phyloP scores from a whole-genome alignment of 768 basidiomycete genomes.

The Tulasnella sp. region DNA sequence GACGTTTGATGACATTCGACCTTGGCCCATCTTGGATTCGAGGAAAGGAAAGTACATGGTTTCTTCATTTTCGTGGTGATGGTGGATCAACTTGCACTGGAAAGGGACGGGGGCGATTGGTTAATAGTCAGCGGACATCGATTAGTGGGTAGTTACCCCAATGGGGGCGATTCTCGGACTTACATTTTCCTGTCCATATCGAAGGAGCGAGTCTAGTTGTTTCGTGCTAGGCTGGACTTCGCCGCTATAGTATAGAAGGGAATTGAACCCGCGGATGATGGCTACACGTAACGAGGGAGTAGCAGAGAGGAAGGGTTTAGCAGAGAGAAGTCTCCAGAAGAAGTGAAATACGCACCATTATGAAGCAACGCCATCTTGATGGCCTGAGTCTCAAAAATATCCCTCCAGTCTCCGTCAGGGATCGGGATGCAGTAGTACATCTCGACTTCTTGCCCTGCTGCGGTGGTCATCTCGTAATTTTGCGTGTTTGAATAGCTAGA shows the following conservation, averaged over 20 bases:
- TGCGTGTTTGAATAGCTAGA: neutral
- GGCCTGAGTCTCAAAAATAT: slow-evolving; percentile 8
- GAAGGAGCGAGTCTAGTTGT: slow-evolving; percentile 4
- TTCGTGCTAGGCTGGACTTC: slow-evolving; percentile 8
- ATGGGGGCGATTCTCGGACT: neutral
- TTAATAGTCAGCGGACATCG: too few relatives aligned
- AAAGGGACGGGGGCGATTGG: too few relatives aligned
- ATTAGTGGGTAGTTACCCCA: too few relatives aligned
- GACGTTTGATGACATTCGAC: slow-evolving; percentile 11
- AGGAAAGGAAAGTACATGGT: slow-evolving; percentile 6
- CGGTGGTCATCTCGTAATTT: neutral
- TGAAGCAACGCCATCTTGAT: slow-evolving; percentile 14
- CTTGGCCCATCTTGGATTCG: slow-evolving; percentile 15
- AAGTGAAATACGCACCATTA: neutral
- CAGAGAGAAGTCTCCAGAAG: neutral
- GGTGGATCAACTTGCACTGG: neutral
- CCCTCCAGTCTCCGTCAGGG: slow-evolving; percentile 8
- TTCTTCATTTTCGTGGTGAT: slow-evolving; percentile 22
- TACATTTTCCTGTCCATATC: slow-evolving; percentile 2
- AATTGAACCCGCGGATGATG: slow-evolving; percentile 19
- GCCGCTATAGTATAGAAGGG: neutral
- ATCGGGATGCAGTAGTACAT: slow-evolving; percentile 10
- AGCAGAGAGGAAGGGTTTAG: neutral
- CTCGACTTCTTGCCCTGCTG: neutral
- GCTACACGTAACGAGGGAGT: neutral